phyloP scores from a whole-genome alignment of 768 basidiomycete genomes.

The Leucocoprinus sp. region DNA sequence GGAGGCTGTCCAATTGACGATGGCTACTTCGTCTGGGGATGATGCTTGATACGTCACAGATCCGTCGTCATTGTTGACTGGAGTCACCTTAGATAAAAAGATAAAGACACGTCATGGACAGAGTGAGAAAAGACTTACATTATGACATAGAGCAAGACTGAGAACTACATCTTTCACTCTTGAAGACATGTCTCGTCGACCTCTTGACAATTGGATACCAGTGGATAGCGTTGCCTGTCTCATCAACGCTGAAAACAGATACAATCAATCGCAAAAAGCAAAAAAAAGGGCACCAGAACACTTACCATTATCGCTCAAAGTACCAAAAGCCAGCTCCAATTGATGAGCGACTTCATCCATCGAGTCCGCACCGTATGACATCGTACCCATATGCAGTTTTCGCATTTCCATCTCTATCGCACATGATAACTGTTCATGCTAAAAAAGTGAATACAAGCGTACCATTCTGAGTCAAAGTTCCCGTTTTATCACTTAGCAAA shows the following conservation, averaged over 20 bases:
- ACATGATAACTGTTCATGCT: not conserved
- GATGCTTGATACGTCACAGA: slow-evolving; percentile 96
- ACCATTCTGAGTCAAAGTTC: slow-evolving; percentile 97
- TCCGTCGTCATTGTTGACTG: slow-evolving; percentile 90
- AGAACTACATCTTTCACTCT: slow-evolving; percentile 88
- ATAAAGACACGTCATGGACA: slow-evolving; percentile 1
- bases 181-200: slow-evolving; percentile 90
- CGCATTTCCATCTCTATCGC: slow-evolving; percentile 60
- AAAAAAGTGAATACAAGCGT: not conserved
- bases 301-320: slow-evolving; percentile 46
- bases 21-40: slow-evolving; percentile 98
- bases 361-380: slow-evolving; percentile 94
- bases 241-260: slow-evolving; percentile 24
- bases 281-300: not conserved
- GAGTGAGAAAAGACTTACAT: slow-evolving; percentile 43
- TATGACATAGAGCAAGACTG: slow-evolving; percentile 92
- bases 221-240: slow-evolving; percentile 57
- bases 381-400: slow-evolving; percentile 97
- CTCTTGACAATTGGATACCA: slow-evolving; percentile 75
- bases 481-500: slow-evolving; percentile 94
- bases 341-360: slow-evolving; percentile 98
- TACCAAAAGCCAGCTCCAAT: slow-evolving; percentile 76
- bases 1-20: slow-evolving; percentile 94
- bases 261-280: not conserved
- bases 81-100: slow-evolving; percentile 65